A percentile compares a stretch with the other conserved stretches of the same genome.
Evolutionary conservation across 176 grass and related monocot species (phyloP).

Genomic region (Aegilops tauschii): DNA sequence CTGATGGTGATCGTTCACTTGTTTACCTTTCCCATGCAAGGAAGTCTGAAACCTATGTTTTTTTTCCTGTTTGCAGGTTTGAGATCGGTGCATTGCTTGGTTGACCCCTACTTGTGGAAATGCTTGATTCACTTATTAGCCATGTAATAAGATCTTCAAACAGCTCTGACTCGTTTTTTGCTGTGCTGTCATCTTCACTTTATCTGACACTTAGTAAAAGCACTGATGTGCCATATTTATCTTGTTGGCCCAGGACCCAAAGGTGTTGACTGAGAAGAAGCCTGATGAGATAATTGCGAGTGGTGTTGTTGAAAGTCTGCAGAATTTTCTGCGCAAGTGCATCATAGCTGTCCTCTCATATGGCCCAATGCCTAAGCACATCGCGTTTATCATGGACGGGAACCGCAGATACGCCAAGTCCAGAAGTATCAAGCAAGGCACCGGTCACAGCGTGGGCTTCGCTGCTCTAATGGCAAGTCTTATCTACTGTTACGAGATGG

Average conservation of each 20-base stretch:
- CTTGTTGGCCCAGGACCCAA: slow-evolving; percentile 28
- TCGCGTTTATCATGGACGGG: slow-evolving; percentile 90
- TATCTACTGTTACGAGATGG: slow-evolving; percentile 74
- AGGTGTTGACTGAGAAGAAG: slow-evolving; percentile 31
- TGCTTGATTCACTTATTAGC: slow-evolving; percentile 19
- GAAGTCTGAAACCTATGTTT: neutral
- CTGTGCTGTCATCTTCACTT: neutral
- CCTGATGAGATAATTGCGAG: slow-evolving; percentile 15
- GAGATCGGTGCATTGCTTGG: neutral
- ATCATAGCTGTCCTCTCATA: slow-evolving; percentile 55
- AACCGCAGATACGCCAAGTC: slow-evolving; percentile 82
- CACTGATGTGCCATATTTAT: neutral
- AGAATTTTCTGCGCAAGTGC: slow-evolving; percentile 54
- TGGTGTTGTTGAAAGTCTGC: slow-evolving; percentile 27
- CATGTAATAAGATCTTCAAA: slow-evolving; percentile 7
- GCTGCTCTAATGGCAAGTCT: slow-evolving; percentile 53
- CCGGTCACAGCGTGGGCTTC: slow-evolving; percentile 63
- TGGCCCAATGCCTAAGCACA: slow-evolving; percentile 71
- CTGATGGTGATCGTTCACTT: neutral
- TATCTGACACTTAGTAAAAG: neutral
- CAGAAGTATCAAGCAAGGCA: slow-evolving; percentile 40
- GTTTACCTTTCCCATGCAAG: neutral
- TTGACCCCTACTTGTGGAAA: neutral
- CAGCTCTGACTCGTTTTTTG: neutral
- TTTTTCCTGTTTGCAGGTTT: slow-evolving; percentile 24